These are phyloP conservation scores for Botrytis paeoniae DNA, from an alignment of 2,329 filamentous ascomycete species.

Conservation along the genomic window DNA sequence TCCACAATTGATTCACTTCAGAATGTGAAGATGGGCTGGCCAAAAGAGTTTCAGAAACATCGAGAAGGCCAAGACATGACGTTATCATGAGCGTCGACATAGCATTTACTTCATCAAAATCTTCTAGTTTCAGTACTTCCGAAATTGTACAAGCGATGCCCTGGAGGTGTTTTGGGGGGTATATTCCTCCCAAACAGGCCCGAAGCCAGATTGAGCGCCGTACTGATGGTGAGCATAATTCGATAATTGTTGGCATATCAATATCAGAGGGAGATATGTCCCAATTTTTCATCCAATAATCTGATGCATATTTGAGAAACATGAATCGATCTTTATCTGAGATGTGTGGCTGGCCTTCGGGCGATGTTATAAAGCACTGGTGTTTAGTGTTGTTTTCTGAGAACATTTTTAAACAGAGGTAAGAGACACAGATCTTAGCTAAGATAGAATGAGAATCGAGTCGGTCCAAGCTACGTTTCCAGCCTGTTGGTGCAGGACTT, in stretches of 20 bases:
- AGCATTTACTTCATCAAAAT: not conserved
- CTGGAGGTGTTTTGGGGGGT: not conserved
- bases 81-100: not conserved
- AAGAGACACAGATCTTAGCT: not conserved
- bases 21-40: not conserved
- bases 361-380: not conserved
- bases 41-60: not conserved
- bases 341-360: not conserved
- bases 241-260: not conserved
- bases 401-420: not conserved
- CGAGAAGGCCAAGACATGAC: not conserved
- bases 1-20: not conserved
- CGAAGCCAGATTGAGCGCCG: not conserved
- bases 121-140: not conserved
- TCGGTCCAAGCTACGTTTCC: constrained; percentile 4
- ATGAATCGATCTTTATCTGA: not conserved
- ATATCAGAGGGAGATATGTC: not conserved
- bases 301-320: not conserved
- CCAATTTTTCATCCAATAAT: not conserved
- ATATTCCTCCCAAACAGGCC: not conserved
- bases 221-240: not conserved
- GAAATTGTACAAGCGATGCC: accelerated
- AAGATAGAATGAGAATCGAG: not conserved
- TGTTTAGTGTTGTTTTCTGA: not conserved
- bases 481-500: not conserved